phyloP scores from a whole-genome alignment of 139 green algal genomes.

The Micractinium conductrix region DNA sequence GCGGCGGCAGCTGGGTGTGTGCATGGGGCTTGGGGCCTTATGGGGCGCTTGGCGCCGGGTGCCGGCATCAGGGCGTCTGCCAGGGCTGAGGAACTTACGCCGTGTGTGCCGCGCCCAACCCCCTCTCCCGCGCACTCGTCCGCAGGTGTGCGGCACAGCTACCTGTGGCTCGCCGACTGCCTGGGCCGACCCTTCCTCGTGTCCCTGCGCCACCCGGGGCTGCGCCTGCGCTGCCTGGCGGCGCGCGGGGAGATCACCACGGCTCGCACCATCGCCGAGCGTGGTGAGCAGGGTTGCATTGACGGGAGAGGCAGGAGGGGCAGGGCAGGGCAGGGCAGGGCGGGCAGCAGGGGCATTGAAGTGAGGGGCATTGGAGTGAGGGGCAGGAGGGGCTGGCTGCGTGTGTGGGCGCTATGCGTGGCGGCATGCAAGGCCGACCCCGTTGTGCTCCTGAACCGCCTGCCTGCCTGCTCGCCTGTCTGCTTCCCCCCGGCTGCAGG shows the following conservation, averaged over 20 bases:
- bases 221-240: slow-evolving; percentile 54
- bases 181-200: slow-evolving; percentile 59
- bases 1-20: background rate
- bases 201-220: slow-evolving; percentile 53
- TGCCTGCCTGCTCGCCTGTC: too few relatives aligned
- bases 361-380: too few relatives aligned
- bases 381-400: too few relatives aligned
- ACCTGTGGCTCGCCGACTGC: slow-evolving; percentile 49
- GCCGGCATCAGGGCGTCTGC: background rate
- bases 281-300: too few relatives aligned
- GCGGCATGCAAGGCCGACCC: too few relatives aligned
- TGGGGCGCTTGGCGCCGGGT: background rate
- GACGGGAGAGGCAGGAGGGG: too few relatives aligned
- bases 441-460: too few relatives aligned
- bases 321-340: too few relatives aligned
- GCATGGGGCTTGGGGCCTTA: background rate
- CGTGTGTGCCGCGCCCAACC: background rate
- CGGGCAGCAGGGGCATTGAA: too few relatives aligned
- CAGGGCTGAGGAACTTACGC: background rate
- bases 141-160: slow-evolving; percentile 43
- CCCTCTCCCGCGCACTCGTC: background rate
- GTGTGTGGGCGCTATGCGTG: too few relatives aligned
- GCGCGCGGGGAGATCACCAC: slow-evolving; percentile 47
- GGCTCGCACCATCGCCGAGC: slow-evolving; percentile 48
- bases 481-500: background rate